Percentiles rank a stretch among this genome's conserved stretches.
Conservation (phyloP, 768 basidiomycete genomes). For the Tulasnella sp. region DNA sequence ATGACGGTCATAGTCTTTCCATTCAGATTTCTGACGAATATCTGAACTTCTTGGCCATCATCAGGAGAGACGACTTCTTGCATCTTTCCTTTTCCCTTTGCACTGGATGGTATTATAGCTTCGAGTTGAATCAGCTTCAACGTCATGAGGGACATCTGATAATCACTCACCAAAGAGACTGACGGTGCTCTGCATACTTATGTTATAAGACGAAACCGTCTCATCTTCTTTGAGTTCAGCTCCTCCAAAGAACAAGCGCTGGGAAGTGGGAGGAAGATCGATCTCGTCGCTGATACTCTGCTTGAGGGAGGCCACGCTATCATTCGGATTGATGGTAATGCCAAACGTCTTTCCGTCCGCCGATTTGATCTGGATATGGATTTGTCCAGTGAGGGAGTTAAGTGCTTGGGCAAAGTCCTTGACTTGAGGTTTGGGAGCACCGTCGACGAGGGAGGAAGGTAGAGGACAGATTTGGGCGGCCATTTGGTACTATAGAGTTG, state of each 20-base stretch:
- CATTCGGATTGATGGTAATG: background rate
- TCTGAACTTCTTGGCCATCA: background rate
- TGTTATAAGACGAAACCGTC: background rate
- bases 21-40: slow-evolving; percentile 8
- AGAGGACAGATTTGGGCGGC: no score
- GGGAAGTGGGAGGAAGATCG: background rate
- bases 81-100: background rate
- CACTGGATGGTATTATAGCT: background rate
- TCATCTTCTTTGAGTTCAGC: background rate
- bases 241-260: background rate
- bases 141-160: background rate
- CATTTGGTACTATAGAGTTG: no score
- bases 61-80: background rate
- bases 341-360: background rate
- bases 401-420: no score
- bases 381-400: no score
- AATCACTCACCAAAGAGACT: background rate
- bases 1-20: slow-evolving; percentile 17
- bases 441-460: no score
- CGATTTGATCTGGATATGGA: background rate
- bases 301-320: background rate
- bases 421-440: no score
- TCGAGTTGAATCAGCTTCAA: background rate
- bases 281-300: background rate
- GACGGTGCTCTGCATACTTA: background rate